A percentile compares a stretch with the other conserved stretches of the same genome.
These are phyloP conservation scores for Aspergillus ochraceoroseus DNA, from an alignment of 2,329 filamentous ascomycete genomes.

Conservation along the genomic window DNA sequence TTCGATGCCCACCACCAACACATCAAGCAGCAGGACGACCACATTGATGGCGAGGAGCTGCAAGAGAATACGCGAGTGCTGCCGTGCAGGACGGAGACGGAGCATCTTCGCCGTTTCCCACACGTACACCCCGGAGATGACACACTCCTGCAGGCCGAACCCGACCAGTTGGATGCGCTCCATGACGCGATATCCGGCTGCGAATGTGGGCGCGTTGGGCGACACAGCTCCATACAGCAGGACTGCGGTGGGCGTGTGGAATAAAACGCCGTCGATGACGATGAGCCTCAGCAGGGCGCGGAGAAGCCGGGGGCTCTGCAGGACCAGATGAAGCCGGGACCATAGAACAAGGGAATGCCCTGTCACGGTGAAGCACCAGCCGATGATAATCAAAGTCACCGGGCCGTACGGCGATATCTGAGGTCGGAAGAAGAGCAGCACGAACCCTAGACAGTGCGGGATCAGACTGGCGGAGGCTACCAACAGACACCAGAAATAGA, in stretches of 20 bases:
- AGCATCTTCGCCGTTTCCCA: constrained; percentile 48
- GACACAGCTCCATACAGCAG: constrained; percentile 34
- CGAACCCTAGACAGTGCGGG: constrained; percentile 38
- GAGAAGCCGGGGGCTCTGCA: constrained; percentile 31
- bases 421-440: constrained; percentile 39
- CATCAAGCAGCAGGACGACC: constrained; percentile 46
- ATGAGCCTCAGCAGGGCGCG: constrained; percentile 39
- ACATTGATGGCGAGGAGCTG: constrained; percentile 52
- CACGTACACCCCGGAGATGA: constrained; percentile 50
- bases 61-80: constrained; percentile 18
- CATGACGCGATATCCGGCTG: constrained; percentile 34
- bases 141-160: constrained; percentile 51
- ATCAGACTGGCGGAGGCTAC: constrained; percentile 36
- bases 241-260: constrained; percentile 40
- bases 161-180: constrained; percentile 51
- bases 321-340: constrained; percentile 42
- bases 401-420: constrained; percentile 27
- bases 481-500: constrained; percentile 46
- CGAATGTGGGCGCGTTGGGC: constrained; percentile 12
- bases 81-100: constrained; percentile 21
- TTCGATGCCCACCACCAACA: constrained; percentile 39
- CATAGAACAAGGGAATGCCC: constrained; percentile 45
- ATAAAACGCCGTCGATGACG: constrained; percentile 36
- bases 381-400: constrained; percentile 34
- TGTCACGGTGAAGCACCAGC: constrained; percentile 43